phyloP scores from a whole-genome alignment of 805 yeast species.

The Pichia occidentalis region DNA sequence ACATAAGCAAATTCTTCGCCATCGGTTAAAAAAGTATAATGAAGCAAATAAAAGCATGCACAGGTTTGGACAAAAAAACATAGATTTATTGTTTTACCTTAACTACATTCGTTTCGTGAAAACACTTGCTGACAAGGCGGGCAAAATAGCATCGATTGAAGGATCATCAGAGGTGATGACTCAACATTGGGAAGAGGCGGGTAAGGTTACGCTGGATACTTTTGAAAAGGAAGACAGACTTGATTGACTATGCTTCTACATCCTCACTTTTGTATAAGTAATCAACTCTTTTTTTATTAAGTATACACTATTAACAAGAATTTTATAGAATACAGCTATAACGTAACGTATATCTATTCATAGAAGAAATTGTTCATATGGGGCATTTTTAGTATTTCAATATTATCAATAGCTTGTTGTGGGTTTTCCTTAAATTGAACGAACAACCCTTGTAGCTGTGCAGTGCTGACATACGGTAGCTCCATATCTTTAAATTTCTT shows the following conservation, averaged over 20 bases:
- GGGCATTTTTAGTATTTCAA: conserved; percentile 38
- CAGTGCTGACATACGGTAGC: conserved; percentile 67
- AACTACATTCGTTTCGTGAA: conserved; percentile 42
- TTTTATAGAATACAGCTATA: neutral
- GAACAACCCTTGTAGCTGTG: conserved; percentile 91
- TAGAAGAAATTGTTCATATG: conserved; percentile 29
- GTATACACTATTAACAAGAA: neutral
- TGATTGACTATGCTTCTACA: neutral
- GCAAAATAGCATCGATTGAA: conserved; percentile 32
- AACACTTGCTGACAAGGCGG: conserved; percentile 36
- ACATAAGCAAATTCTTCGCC: conserved; percentile 12
- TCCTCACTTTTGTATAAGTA: neutral
- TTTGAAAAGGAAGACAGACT: conserved; percentile 4
- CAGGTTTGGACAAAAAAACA: conserved; percentile 19
- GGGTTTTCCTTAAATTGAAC: conserved; percentile 88
- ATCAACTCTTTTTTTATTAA: too few relatives aligned
- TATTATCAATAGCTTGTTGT: conserved; percentile 61
- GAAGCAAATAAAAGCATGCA: neutral
- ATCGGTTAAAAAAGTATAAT: conserved; percentile 9
- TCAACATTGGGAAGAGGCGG: conserved; percentile 33
- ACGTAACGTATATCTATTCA: conserved; percentile 17
- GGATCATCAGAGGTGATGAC: conserved; percentile 38
- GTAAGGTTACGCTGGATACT: conserved; percentile 19
- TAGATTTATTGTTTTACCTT: conserved; percentile 35
- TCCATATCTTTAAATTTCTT: conserved; percentile 40